A percentile compares a stretch with the other conserved stretches of the same genome.
phyloP scores from a whole-genome alignment of 352 stramenopile genomes.

The Blastocystis sp. region DNA sequence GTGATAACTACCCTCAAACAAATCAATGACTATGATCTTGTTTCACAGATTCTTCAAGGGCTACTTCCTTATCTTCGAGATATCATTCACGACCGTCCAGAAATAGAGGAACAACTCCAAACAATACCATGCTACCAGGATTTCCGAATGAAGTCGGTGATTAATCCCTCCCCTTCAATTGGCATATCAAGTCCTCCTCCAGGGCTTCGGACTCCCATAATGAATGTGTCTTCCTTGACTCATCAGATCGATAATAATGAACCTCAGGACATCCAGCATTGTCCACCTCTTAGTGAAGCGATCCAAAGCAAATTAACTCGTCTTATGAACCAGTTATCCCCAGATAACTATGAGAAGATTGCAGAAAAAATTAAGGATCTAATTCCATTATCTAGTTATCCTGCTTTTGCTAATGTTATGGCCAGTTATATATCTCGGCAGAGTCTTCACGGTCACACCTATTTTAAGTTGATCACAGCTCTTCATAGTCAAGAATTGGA shows the following conservation, averaged over 20 bases:
- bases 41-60: neutral
- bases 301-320: neutral
- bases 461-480: neutral
- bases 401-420: neutral
- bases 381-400: neutral
- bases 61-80: neutral
- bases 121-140: neutral
- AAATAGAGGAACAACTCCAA: neutral
- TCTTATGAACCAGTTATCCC: slow-evolving; percentile 11
- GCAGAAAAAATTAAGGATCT: neutral
- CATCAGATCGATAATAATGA: neutral
- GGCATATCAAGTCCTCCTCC: neutral
- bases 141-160: neutral
- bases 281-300: neutral
- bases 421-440: neutral
- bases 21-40: neutral
- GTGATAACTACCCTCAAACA: neutral
- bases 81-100: neutral
- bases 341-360: neutral
- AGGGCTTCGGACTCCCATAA: neutral
- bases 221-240: neutral
- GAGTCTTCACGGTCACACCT: neutral
- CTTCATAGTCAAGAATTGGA: neutral
- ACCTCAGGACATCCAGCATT: neutral
- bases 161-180: neutral